Evolutionary conservation across 2,329 filamentous ascomycete species (phyloP), one percentile per base, ranked within the genome.

Genomic region (Trichoderma afroharzianum): DNA sequence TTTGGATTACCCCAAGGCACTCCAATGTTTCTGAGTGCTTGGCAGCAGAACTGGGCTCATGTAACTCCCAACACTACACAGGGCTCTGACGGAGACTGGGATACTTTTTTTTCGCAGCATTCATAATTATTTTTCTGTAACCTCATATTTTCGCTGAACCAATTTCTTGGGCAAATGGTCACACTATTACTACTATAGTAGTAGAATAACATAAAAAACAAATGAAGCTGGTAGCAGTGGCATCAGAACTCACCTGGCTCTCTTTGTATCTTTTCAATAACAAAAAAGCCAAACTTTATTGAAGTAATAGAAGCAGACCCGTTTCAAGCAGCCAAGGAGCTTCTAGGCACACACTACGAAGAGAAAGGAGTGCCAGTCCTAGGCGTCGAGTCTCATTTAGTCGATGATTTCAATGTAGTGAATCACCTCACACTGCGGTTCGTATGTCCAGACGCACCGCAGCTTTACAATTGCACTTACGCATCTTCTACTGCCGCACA

Each of bases 211-310:
- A 8, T 39, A 0, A 18, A 39, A 7, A 33, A 18, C 3, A 39
- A 18, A 39, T 7, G 36, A 39, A 39, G 36, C 36, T 39, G 36
- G 15, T 39, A 39, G 36, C 36, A 18, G 73, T 59, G 73, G 75
- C 36, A 76, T 80, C 53, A 79, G 1, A 76, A 76, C 9, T 61
- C 72, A 18, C 36, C 43, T 7, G 32, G 61, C 1, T 67, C 64
- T 32, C 58, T 64, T 7, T 72, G 71, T 3, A 61, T 73, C 32
- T 43, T 63, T n/a, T 64, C 71, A 33, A 76, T 72, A 3, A 62
- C 64, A 30, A 69, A 74, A 21, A 79, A 77, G 69, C 21, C 72
- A 7, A 63, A 72, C 15, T 76, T 77, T 62, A 72, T 79, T 8
- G 62, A 74, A 12, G 73, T 63, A 2, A 71, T 78, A 39, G 69